A percentile compares a stretch with the other conserved stretches of the same genome.
Evolutionary conservation across 768 basidiomycete species (phyloP).

Genomic region (Fistulinella prunicolor): DNA sequence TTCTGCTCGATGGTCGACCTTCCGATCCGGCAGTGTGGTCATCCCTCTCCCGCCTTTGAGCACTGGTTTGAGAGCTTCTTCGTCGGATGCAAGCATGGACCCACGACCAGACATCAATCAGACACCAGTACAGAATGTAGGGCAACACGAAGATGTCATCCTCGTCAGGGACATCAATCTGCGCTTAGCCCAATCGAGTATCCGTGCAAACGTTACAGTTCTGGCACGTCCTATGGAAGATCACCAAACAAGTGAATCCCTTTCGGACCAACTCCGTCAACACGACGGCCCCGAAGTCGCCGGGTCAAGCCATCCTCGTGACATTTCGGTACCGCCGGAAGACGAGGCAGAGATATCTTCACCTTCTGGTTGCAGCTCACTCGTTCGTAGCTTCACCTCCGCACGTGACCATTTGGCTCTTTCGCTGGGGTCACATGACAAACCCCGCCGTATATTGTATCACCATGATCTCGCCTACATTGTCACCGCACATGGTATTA

Average conservation of each 20-base stretch:
- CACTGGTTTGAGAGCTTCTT: background rate
- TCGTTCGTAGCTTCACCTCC: background rate
- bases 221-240: background rate
- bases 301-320: background rate
- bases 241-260: background rate
- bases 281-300: background rate
- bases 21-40: constrained; percentile 26
- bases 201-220: background rate
- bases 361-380: background rate
- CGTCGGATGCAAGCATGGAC: background rate
- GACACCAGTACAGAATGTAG: background rate
- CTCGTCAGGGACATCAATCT: background rate
- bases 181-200: background rate
- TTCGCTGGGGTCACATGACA: constrained; percentile 34
- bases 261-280: background rate
- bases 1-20: constrained; percentile 19
- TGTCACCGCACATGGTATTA: constrained; percentile 40
- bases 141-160: background rate
- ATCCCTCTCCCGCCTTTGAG: constrained; percentile 8
- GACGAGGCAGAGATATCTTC: background rate
- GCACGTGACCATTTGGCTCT: constrained; percentile 7
- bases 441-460: constrained; percentile 38
- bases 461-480: constrained; percentile 18
- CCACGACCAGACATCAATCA: background rate
- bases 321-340: background rate